phyloP scores from a whole-genome alignment of 2,329 filamentous ascomycete genomes.

The Thermoascus crustaceus region DNA sequence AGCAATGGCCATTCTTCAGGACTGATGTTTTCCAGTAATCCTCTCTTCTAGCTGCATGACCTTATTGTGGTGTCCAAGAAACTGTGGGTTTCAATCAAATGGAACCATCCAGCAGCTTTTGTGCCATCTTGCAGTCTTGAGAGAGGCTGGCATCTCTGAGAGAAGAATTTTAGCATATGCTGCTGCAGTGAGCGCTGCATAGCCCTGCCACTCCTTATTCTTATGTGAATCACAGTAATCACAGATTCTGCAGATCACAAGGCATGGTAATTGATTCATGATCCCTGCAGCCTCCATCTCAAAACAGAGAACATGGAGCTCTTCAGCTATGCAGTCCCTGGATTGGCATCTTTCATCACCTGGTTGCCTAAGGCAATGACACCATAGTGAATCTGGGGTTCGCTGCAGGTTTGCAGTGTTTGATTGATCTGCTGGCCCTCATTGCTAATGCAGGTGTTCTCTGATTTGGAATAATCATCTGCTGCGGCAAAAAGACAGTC shows the following conservation, averaged over 20 bases:
- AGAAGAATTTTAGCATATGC: conserved; percentile 13
- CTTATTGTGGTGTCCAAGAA: conserved; percentile 7
- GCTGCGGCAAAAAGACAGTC: conserved; percentile 2
- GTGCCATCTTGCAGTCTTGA: neutral
- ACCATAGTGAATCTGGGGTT: conserved; percentile 16
- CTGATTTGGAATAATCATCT: neutral
- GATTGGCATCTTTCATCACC: conserved; percentile 12
- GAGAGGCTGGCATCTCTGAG: conserved; percentile 5
- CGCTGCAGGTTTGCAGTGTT: neutral
- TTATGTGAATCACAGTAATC: conserved; percentile 33
- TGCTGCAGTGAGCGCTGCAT: conserved; percentile 22
- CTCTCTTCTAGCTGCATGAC: conserved; percentile 6
- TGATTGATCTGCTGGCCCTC: neutral
- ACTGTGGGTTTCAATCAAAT: conserved; percentile 10
- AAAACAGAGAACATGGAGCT: conserved; percentile 12
- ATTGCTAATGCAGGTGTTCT: conserved; percentile 2
- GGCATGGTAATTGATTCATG: conserved; percentile 23
- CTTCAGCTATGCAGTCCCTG: neutral
- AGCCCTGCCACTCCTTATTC: conserved; percentile 28
- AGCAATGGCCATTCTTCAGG: conserved; percentile 6
- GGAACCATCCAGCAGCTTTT: conserved; percentile 12
- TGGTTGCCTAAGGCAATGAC: conserved; percentile 17
- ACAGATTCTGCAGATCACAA: conserved; percentile 33
- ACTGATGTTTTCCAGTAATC: neutral
- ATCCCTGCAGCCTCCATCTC: conserved; percentile 22